Base-by-base conservation (phyloP, 2,329 filamentous ascomycete genomes). In the Didymella pinodella region DNA sequence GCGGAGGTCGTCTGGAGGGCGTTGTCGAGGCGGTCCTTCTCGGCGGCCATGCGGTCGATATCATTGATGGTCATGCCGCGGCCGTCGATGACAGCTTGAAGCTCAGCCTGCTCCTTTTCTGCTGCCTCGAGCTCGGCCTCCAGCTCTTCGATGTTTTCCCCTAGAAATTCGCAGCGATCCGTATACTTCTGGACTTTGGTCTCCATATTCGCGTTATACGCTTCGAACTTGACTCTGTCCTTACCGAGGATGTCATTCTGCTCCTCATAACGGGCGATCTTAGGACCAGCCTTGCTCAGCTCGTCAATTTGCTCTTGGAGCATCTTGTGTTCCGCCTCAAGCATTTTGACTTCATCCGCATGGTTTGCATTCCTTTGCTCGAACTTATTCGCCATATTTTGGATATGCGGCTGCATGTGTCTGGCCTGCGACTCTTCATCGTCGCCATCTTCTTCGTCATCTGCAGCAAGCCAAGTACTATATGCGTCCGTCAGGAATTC, bases 11-110 rank as follows among this genome's bases (percentile, higher is more conserved):
- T 86, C 68, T 97, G 92, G 44, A 97, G 89, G 41, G 89, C 91
- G 69, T 90, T 93, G 65, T 96, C 92, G n/a, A 99, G 85, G 46
- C 95, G 88, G 72, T 99, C 95, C 52, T 93, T 89, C 77, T 99
- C 95, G 34, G 91, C 89, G 68, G 93, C 97, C 94, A 99, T 97
- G 77, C 95, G 92, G 84, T 99, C 95, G 74, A 99, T 98, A 84
- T 99, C 95, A 79, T 95, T 91, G 79, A 97, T 96, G 71, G 93
- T 96, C 75, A 99, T 93, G 2, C 95, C 95, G 74, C 96, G 92
- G 67, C 90, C 89, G 77, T 98, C 95, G 28, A 99, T 93, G 29
- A 90, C 88, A 59, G 90, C 88, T 75, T 98, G 94, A 10, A 99
- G 84, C 29, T 85, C 84, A 41, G 87, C 81, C 62, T 92, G 88